Percentiles rank a stretch among this genome's conserved stretches.
phyloP scores from a whole-genome alignment of 306 rosid genomes.

The Echinosophora koreensis region DNA sequence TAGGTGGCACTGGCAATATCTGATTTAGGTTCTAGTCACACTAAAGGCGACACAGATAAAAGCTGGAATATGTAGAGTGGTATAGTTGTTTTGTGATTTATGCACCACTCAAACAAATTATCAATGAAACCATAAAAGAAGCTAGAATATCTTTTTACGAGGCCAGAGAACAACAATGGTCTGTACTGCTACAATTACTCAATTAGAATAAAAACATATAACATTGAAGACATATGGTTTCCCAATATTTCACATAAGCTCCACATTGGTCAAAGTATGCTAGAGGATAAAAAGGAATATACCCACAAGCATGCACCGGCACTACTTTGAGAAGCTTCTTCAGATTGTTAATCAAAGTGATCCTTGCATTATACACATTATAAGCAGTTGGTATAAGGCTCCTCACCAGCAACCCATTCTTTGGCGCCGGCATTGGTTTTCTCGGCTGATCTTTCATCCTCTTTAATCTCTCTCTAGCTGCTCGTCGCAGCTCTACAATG shows the following conservation, averaged over 20 bases:
- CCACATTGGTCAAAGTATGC: constrained; percentile 1
- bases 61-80: not conserved
- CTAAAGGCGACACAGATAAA: not conserved
- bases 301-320: constrained; percentile 93
- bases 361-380: constrained; percentile 80
- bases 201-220: constrained; percentile 18
- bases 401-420: constrained; percentile 85
- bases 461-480: constrained; percentile 94
- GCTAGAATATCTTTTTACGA: constrained; percentile 10
- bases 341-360: constrained; percentile 83
- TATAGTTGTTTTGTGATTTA: not conserved
- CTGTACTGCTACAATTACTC: constrained; percentile 9
- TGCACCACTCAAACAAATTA: constrained; percentile 29
- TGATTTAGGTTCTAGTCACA: constrained; percentile 1
- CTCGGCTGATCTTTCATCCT: constrained; percentile 70
- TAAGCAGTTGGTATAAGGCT: constrained; percentile 78
- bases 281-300: constrained; percentile 32
- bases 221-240: not conserved
- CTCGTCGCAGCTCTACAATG: constrained; percentile 84
- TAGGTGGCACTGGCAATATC: constrained; percentile 5
- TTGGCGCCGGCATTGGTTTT: constrained; percentile 74
- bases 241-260: constrained; percentile 31
- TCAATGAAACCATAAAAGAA: constrained; percentile 14
- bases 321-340: constrained; percentile 87
- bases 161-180: constrained; percentile 23